phyloP scores from a whole-genome alignment of 306 rosid species.

The Sechiopsis laciniata region DNA sequence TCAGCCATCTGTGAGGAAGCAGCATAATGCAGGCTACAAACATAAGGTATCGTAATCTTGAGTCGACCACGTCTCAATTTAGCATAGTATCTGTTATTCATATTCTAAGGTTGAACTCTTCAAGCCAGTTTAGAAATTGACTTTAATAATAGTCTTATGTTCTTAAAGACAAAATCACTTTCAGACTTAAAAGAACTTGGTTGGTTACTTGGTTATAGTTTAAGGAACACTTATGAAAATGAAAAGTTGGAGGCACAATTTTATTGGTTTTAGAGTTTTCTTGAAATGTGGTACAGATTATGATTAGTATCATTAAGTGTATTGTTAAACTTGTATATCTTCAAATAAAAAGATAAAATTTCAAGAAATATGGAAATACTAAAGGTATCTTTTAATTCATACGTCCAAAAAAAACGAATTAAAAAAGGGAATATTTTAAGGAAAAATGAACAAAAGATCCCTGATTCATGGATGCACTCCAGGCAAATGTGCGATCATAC shows the following conservation, averaged over 20 bases:
- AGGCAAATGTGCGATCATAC: slow-evolving; percentile 85
- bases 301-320: not conserved
- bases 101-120: not conserved
- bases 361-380: not conserved
- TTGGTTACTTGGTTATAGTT: not conserved
- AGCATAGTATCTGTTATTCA: not conserved
- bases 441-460: not conserved
- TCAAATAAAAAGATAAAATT: not conserved
- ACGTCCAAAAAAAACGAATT: not conserved
- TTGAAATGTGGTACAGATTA: not conserved
- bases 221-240: not conserved
- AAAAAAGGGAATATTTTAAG: not conserved
- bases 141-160: not conserved
- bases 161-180: not conserved
- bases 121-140: not conserved
- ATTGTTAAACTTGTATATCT: not conserved
- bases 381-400: not conserved
- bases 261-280: not conserved
- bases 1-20: slow-evolving; percentile 98
- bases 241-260: not conserved
- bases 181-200: not conserved
- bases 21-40: slow-evolving; percentile 95
- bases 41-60: slow-evolving; percentile 57
- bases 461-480: slow-evolving; percentile 17
- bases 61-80: not conserved